Conservation (phyloP, 495 filamentous ascomycete species). For the Neurospora sp. region DNA sequence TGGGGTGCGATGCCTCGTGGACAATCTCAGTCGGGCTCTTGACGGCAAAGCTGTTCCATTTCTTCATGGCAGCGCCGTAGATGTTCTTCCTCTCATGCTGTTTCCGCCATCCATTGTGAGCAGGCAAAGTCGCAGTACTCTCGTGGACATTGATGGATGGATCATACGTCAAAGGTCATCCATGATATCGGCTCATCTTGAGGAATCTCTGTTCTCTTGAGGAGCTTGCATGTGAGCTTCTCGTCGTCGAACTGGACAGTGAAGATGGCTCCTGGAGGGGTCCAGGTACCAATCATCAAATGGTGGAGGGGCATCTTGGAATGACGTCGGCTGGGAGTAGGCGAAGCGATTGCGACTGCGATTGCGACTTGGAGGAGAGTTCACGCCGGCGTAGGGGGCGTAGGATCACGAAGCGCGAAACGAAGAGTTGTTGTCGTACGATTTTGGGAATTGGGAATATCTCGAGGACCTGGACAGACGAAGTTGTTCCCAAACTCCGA, state of each 20-base stretch:
- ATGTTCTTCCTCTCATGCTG: constrained; percentile 72
- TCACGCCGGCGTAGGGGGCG: neutral
- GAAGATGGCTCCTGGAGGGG: constrained; percentile 74
- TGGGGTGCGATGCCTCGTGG: constrained; percentile 62
- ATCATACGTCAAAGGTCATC: constrained; percentile 74
- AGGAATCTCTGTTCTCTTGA: constrained; percentile 72
- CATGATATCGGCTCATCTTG: constrained; percentile 78
- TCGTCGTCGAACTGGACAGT: constrained; percentile 78
- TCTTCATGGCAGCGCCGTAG: constrained; percentile 83
- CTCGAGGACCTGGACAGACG: neutral
- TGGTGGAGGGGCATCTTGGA: constrained; percentile 57
- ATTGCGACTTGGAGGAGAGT: neutral
- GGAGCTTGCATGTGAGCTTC: constrained; percentile 52
- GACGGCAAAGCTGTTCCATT: constrained; percentile 73
- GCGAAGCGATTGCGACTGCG: neutral
- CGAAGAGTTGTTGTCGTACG: neutral
- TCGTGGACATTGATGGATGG: neutral
- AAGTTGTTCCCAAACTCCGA: neutral
- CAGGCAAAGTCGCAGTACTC: neutral
- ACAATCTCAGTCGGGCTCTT: constrained; percentile 67
- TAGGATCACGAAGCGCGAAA: neutral
- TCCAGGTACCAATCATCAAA: constrained; percentile 80
- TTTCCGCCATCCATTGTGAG: constrained; percentile 16
- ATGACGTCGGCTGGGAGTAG: constrained; percentile 13
- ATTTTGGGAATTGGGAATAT: neutral